Base-by-base conservation (phyloP, 352 stramenopile species). In the Phytopythium kandeliae region DNA sequence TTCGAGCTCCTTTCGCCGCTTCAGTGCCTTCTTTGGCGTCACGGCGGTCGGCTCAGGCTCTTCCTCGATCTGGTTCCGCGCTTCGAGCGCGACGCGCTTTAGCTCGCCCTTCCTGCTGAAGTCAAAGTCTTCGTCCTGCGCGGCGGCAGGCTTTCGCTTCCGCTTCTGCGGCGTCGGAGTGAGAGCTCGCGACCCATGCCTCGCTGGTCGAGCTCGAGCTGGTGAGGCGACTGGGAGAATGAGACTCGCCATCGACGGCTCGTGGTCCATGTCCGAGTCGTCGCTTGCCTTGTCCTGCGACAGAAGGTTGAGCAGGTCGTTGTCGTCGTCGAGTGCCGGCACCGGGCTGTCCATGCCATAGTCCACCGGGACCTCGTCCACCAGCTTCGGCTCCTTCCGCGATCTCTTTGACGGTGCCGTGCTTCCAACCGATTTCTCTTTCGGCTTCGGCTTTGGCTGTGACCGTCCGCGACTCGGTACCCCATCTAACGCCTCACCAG, bases 261-360 rank as follows among this genome's bases (percentile, higher is more conserved):
- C 69, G 13, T 73, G 67, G 36, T 69, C 67, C 47, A 65, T 51
- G 48, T 89, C 78, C 16, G 73, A 76, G 40, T 89, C 78, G 37
- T 89, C 78, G 46, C 78, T 89, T 16, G 54, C 60, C 33, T 73
- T 75, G 30, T 85, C 65, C 41, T 78, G 57, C 21, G 73, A 72
- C 31, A 89, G 62, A 55, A 89, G 71, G 15, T 74, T 57, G 26
- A 85, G 53, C 31, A 89, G 49, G 19, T 79, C 78, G 30, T 52
- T 34, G 33, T 82, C 65, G 10, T 73, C 68, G 0, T 61, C 61
- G 15, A 72, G 55, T 15, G 61, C 63, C 2, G 58, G 62, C 4
- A 54, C 50, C 12, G 52, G 43, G 19, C 54, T 69, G 4, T 61
- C 55, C 50, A 48, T 49, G 26, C 36, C 53, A 31, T 60, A 40